Conservation (phyloP, 495 filamentous ascomycete species). For the Monascus purpureus region DNA sequence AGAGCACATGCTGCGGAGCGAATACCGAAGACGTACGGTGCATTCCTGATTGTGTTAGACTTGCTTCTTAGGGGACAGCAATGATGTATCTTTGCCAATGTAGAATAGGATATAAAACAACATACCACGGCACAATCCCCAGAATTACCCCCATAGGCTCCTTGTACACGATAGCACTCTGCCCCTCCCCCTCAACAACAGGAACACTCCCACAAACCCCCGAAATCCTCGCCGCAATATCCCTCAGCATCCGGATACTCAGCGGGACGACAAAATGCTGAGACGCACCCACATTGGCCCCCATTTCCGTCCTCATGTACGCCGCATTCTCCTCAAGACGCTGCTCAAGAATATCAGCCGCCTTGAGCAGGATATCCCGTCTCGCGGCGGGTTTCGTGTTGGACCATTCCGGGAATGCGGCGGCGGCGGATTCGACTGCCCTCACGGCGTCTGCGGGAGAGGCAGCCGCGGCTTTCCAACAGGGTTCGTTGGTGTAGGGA, state of each 20-base stretch:
- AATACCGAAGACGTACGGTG: conserved; percentile 50
- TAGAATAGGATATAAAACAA: too few relatives aligned
- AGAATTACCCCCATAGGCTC: conserved; percentile 75
- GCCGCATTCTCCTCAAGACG: conserved; percentile 42
- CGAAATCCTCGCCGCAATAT: conserved; percentile 55
- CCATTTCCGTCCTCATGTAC: conserved; percentile 63
- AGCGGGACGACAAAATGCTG: conserved; percentile 45
- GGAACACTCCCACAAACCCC: conserved; percentile 52
- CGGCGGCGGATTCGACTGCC: conserved; percentile 51
- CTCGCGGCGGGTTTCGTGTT: conserved; percentile 45
- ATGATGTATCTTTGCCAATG: too few relatives aligned
- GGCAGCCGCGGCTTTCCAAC: conserved; percentile 51
- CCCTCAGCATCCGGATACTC: conserved; percentile 46
- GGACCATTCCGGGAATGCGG: conserved; percentile 60
- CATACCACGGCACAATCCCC: conserved; percentile 70
- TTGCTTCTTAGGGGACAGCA: neutral
- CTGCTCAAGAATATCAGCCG: conserved; percentile 52
- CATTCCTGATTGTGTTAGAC: conserved; percentile 31
- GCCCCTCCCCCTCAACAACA: conserved; percentile 35
- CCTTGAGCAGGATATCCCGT: conserved; percentile 61
- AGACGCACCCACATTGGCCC: conserved; percentile 32
- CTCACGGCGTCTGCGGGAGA: conserved; percentile 43
- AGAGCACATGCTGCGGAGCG: conserved; percentile 60
- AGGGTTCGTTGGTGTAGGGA: conserved; percentile 48
- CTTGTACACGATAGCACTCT: conserved; percentile 52